Evolutionary conservation across 2,329 filamentous ascomycete genomes (phyloP), one percentile per base, ranked within the genome.

Genomic region (Colletotrichum gigasporum): DNA sequence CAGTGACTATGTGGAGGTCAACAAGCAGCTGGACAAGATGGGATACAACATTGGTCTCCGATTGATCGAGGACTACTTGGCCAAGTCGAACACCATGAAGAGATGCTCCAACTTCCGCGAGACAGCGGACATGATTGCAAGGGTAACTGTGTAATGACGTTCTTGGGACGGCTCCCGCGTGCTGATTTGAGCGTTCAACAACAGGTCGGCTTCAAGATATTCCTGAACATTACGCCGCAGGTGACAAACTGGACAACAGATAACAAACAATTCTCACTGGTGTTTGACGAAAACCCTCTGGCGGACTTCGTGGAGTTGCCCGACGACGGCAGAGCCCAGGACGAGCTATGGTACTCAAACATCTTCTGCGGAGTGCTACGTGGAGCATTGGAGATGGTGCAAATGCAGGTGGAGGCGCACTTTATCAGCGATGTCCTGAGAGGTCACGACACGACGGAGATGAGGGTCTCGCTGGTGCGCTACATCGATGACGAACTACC

Each of bases 401-500:
- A 98, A 85, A 97, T 98, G 93, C 96, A 98, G 78, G 94, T 98
- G 4, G 95, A 99, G 76, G 93, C 93, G 47, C 94, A 97, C 75
- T 99, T 98, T 76, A 91, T 97, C 73, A 97, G 93, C 76, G 96
- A 99, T 76, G 87, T 97, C 30, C 83, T 99, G 65, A 89, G 94
- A 60, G 96, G 96, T 3, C 95, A 97, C 73, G 96, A 99, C 75
- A 95, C 92, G 16, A 99, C 96, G 1, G 96, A 99, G 83, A 97
- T 99, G 92, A 87, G 95, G 73, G 91, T 99, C 73, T 93, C 93
- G 26, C 80, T 99, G 71, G 87, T 98, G 72, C 87, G 95, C 71
- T 97, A 97, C 75, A 97, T 99, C 71, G 96, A 99, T 74, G 96
- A 99, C 75, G 96, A 99, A 80, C 88, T 99, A 82, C 96, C 96